Conservation (phyloP, 2,329 filamentous ascomycete species). For the Emmonsia crescens region DNA sequence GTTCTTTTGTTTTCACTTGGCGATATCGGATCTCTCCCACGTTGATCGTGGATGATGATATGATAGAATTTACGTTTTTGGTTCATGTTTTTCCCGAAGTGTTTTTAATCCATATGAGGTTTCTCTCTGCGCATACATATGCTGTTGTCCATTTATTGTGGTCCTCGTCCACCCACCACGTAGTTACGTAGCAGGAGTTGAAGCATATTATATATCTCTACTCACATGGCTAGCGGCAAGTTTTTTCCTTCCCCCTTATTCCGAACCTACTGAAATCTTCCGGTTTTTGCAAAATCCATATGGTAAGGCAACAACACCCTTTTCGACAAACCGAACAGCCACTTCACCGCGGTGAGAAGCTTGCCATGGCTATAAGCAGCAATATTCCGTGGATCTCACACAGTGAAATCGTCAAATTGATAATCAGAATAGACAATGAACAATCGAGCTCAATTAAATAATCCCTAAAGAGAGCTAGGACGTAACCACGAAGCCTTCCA, state of each 20-base stretch:
- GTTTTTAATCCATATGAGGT: background rate
- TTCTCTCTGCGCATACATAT: background rate
- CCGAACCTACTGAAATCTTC: background rate
- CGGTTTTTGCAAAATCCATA: no score
- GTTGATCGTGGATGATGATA: conserved; percentile 2
- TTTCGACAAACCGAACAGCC: background rate
- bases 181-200: background rate
- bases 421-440: background rate
- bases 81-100: background rate
- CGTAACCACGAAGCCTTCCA: background rate
- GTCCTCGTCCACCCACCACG: background rate
- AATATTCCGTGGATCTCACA: background rate
- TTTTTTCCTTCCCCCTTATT: background rate
- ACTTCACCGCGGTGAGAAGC: background rate
- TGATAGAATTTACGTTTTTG: background rate
- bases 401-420: background rate
- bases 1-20: background rate
- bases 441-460: background rate
- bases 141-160: background rate
- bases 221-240: background rate
- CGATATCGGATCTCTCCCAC: background rate
- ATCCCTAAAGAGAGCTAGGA: background rate
- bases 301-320: background rate
- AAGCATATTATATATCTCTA: background rate
- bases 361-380: background rate